These are phyloP conservation scores for Umbellularia californica DNA, from an alignment of 164 flowering plant species.

Conservation along the genomic window DNA sequence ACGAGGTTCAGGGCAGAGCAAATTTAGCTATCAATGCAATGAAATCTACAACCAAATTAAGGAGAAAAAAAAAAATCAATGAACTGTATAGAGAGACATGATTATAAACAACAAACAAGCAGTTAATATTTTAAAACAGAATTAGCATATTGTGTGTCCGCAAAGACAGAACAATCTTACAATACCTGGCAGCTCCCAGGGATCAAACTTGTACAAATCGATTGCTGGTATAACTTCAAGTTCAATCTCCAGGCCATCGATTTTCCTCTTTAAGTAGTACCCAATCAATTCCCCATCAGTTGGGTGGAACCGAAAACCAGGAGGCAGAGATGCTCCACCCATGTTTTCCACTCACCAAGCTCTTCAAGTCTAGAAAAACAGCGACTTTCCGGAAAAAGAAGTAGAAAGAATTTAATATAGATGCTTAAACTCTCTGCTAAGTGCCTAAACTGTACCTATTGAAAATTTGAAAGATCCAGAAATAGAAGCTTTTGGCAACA, in stretches of 20 bases:
- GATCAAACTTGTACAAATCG: slow-evolving; percentile 85
- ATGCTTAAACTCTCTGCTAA: slow-evolving; percentile 19
- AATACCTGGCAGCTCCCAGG: slow-evolving; percentile 93
- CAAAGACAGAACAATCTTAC: background rate
- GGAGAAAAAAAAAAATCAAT: background rate
- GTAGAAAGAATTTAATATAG: background rate
- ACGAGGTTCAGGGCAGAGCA: background rate
- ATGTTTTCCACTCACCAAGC: slow-evolving; percentile 25
- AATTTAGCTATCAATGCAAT: background rate
- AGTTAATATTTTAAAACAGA: background rate
- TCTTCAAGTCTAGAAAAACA: slow-evolving; percentile 7
- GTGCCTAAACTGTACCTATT: slow-evolving; percentile 60
- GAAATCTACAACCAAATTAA: background rate
- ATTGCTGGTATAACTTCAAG: slow-evolving; percentile 86
- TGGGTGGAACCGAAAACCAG: slow-evolving; percentile 91
- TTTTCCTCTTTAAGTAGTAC: slow-evolving; percentile 74
- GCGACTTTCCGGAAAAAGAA: background rate
- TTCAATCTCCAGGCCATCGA: slow-evolving; percentile 74
- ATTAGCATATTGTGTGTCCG: background rate
- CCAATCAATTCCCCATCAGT: slow-evolving; percentile 84
- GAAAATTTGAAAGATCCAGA: slow-evolving; percentile 83
- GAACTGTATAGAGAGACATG: background rate
- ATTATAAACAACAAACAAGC: background rate
- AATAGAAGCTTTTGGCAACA: slow-evolving; percentile 65
- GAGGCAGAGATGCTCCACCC: slow-evolving; percentile 72